Percentiles rank a stretch among this genome's conserved stretches.
These are phyloP conservation scores for Tetrastigma voinierianum DNA, from an alignment of 164 flowering plant genomes.

Conservation along the genomic window DNA sequence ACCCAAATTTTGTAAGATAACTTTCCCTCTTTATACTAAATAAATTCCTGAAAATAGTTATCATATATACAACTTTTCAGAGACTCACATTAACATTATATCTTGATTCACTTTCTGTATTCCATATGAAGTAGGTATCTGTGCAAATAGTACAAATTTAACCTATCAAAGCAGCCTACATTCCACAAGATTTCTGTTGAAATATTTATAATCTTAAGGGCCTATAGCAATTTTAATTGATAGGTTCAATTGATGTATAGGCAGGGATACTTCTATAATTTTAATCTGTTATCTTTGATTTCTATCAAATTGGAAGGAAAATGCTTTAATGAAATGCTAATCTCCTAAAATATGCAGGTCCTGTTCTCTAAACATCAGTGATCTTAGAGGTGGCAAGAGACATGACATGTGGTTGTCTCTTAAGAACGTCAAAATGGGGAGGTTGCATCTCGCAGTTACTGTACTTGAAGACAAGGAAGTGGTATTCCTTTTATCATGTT, in stretches of 20 bases:
- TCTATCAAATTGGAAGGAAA: background rate
- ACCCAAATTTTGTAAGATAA: too few species aligned
- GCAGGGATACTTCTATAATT: background rate
- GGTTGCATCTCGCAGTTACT: constrained; percentile 84
- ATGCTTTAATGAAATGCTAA: background rate
- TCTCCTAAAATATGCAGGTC: constrained; percentile 40
- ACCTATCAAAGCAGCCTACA: too few species aligned
- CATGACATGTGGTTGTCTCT: constrained; percentile 94
- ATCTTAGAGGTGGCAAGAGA: constrained; percentile 65
- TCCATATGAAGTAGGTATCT: too few species aligned
- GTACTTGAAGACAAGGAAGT: constrained; percentile 49
- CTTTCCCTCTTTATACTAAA: too few species aligned
- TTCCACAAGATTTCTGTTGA: too few species aligned
- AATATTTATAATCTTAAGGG: background rate
- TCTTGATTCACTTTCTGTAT: too few species aligned
- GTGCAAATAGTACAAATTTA: too few species aligned
- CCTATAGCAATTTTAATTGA: too few species aligned
- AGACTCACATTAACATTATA: too few species aligned
- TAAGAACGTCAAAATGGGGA: constrained; percentile 72
- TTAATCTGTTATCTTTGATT: background rate
- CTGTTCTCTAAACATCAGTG: constrained; percentile 59
- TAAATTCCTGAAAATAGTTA: too few species aligned
- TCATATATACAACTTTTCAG: too few species aligned
- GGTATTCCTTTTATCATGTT: constrained; percentile 33
- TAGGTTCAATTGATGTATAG: too few species aligned